Percentiles rank a stretch among this genome's conserved stretches.
phyloP scores from a whole-genome alignment of 2,329 filamentous ascomycete species.

The Aspergillus aculeatus region DNA sequence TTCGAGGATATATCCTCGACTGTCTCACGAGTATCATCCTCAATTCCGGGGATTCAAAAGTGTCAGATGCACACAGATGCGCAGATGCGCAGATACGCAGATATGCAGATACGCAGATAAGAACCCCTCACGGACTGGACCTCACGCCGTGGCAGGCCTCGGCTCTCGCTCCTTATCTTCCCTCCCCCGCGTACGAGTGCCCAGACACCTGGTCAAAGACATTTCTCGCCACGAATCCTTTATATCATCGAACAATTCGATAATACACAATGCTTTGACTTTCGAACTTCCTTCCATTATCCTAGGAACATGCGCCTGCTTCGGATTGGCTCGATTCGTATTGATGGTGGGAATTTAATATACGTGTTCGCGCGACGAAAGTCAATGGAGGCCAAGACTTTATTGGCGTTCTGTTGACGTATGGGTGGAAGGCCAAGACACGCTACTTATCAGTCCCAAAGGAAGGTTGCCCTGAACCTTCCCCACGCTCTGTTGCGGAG shows the following conservation, averaged over 20 bases:
- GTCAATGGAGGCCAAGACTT: not conserved
- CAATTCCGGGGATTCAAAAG: not conserved
- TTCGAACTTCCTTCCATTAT: not conserved
- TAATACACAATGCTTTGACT: not conserved
- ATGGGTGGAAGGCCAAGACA: not conserved
- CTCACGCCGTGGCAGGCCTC: not conserved
- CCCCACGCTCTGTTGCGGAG: not conserved
- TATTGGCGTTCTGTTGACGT: no score
- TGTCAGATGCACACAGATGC: not conserved
- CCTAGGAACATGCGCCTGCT: not conserved
- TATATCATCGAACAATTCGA: not conserved
- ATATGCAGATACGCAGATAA: not conserved
- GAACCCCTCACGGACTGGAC: not conserved
- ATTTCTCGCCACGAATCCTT: not conserved
- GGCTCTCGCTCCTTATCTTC: not conserved
- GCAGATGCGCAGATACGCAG: not conserved
- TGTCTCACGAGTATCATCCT: not conserved
- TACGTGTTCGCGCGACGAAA: not conserved
- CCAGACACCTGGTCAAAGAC: not conserved
- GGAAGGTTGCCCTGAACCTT: not conserved
- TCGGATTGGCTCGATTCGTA: not conserved
- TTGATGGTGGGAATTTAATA: not conserved
- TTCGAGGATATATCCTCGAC: not conserved
- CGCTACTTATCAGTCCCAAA: not conserved
- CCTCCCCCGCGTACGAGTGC: not conserved